Evolutionary conservation across 1,139 yeast genomes (phyloP), one percentile per base, ranked within the genome.

Genomic region (Yamadazyma trypodendri): DNA sequence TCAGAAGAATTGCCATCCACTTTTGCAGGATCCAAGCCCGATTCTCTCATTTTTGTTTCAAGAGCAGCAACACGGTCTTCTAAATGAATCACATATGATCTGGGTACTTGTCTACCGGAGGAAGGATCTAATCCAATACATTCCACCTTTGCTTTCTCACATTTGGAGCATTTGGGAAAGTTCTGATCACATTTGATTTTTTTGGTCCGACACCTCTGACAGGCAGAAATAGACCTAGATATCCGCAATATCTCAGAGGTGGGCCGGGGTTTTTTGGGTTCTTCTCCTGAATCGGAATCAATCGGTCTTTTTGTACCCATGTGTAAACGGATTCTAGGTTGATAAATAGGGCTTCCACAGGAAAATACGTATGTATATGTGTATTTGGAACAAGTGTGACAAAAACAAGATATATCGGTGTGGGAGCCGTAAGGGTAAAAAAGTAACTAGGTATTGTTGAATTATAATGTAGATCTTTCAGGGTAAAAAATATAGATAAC

Each of bases 91-190:
- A 87, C 78, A 53, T 89, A 88, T 9, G 89, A 81, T 33, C 97
- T 64, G 0, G 96, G 95, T 1, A 88, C 78, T 46, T 84, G 89
- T 40, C 95, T 65, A 0, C 96, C 95, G 0, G 96, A 85, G 3
- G 88, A 88, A 0, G 95, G 88, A 56, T 89, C 96, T 10, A 86
- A 60, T 0, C 95, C 89, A 15, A 87, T 80, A 60, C 96, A 88
- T 13, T 84, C 85, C 3, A 68, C 81, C 5, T 79, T 77, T 13
- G 84, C 82, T 49, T 78, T 80, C 20, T 67, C 70, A 60, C 96
- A 88, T 31, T 77, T 75, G 11, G 78, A 65, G 55, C 97, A 89
- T 37, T 79, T 76, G 1, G 96, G 96, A 56, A 85, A 83, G 48
- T 77, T 77, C 47, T 84, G 90, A 49, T 89, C 95, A 63, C 97